These are phyloP conservation scores for Jacaranda mimosifolia DNA, from an alignment of 257 asterid genomes.

Conservation along the genomic window DNA sequence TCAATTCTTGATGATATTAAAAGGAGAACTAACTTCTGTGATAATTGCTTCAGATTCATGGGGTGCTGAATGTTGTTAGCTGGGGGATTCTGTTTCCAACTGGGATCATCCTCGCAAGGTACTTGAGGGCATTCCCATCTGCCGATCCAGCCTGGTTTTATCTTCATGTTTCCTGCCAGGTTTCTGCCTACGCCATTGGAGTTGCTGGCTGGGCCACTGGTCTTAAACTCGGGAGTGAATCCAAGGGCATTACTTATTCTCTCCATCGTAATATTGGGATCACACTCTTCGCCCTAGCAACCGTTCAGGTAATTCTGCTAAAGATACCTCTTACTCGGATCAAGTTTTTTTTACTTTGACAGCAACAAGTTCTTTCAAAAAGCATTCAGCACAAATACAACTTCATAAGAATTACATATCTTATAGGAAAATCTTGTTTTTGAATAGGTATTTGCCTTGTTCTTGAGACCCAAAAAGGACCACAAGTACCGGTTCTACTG, in stretches of 20 bases:
- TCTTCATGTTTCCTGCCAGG: constrained; percentile 67
- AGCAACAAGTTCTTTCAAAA: too few relatives aligned
- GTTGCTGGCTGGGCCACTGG: constrained; percentile 84
- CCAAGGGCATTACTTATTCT: constrained; percentile 51
- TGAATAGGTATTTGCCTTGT: constrained; percentile 55
- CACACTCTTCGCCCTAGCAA: constrained; percentile 61
- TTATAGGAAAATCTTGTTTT: background rate
- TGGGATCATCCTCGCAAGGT: constrained; percentile 65
- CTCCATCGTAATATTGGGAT: constrained; percentile 71
- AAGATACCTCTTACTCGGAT: background rate
- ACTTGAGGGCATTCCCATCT: constrained; percentile 55
- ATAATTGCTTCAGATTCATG: constrained; percentile 63
- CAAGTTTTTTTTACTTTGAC: background rate
- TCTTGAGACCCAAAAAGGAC: constrained; percentile 70
- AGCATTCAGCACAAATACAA: too few relatives aligned
- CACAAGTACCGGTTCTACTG: constrained; percentile 74
- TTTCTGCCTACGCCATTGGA: constrained; percentile 64
- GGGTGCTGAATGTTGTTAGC: constrained; percentile 65
- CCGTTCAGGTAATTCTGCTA: constrained; percentile 57
- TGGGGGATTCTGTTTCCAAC: constrained; percentile 82
- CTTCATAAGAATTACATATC: background rate
- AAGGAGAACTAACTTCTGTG: background rate
- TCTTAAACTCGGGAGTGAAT: constrained; percentile 65
- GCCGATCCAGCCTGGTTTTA: constrained; percentile 83
- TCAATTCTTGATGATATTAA: too few relatives aligned